Base-by-base conservation (phyloP, 495 filamentous ascomycete genomes). In the Penicillium ochrochloron region DNA sequence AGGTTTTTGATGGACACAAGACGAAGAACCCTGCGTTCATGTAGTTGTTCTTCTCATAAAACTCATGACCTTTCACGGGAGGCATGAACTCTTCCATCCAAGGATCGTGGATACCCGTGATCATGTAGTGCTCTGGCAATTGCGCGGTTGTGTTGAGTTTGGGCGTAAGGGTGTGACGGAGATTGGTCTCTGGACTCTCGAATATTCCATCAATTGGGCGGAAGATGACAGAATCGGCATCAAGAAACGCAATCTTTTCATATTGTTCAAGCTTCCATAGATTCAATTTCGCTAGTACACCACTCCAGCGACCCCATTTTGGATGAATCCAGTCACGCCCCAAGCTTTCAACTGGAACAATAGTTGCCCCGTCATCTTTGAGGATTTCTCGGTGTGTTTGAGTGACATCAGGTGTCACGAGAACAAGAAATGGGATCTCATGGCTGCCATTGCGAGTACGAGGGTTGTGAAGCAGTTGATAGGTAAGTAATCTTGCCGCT, bases 391-490 rank as follows among this genome's bases (percentile, higher is more conserved):
- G 62, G 55, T 78, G 68, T 2, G 42, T 31, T n/a, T 66, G 35
- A 5, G 67, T 14, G 0, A 80, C 66, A 21, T 67, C 62, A 0
- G 59, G 33, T 14, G 71, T 72, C 15, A 75, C 74, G 15, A 79
- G 60, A 15, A 82, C 69, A 29, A 81, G 39, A 57, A 80, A 75
- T 5, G 73, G 70, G 51, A 76, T 70, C 27, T 55, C 48, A 37
- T 12, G 10, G 15, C 64, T 64, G 17, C 68, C 68, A 9, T 65
- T 74, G 51, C 71, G 69, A 10, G 78, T 76, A n/a, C 66, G 62
- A 5, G 71, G 66, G 59, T 72, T 73, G 59, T 83, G 79, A 5
- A 82, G 69, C 34, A 85, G 72, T 66, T 83, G 80, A 67, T 82
- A 82, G 44, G 74, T 70, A 17, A 83, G 68, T 15, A 80, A 63